phyloP scores from a whole-genome alignment of 1,139 yeast species.

The Candida sanyaensis region DNA sequence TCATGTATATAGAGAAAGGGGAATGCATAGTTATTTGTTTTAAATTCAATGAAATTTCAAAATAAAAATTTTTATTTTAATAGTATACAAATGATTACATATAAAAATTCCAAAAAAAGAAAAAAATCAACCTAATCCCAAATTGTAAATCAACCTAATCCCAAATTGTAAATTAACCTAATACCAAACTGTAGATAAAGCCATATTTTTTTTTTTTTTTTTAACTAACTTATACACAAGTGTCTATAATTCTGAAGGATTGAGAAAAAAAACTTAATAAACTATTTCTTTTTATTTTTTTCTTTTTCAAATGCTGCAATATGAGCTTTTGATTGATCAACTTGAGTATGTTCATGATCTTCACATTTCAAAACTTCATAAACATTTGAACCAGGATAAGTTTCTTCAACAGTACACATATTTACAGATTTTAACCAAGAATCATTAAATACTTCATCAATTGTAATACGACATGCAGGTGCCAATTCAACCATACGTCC shows the following conservation, averaged over 20 bases:
- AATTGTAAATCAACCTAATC: no score
- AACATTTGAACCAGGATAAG: constrained; percentile 31
- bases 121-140: no score
- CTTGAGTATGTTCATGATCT: constrained; percentile 82
- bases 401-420: constrained; percentile 65
- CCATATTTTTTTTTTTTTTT: no score
- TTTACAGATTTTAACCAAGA: constrained; percentile 68
- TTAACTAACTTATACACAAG: no score
- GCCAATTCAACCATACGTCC: constrained; percentile 79
- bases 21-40: not conserved
- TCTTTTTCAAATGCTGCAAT: constrained; percentile 93
- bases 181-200: no score
- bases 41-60: not conserved
- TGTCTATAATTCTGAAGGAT: no score
- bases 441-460: constrained; percentile 81
- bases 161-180: no score
- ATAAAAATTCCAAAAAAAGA: no score
- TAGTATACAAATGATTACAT: no score
- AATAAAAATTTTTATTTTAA: not conserved
- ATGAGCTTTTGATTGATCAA: constrained; percentile 92
- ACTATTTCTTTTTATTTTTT: constrained; percentile 60
- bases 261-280: not conserved
- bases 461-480: constrained; percentile 82
- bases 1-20: constrained; percentile 1
- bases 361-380: constrained; percentile 41